phyloP scores from a whole-genome alignment of 306 rosid genomes.

The Begonia masoniana region DNA sequence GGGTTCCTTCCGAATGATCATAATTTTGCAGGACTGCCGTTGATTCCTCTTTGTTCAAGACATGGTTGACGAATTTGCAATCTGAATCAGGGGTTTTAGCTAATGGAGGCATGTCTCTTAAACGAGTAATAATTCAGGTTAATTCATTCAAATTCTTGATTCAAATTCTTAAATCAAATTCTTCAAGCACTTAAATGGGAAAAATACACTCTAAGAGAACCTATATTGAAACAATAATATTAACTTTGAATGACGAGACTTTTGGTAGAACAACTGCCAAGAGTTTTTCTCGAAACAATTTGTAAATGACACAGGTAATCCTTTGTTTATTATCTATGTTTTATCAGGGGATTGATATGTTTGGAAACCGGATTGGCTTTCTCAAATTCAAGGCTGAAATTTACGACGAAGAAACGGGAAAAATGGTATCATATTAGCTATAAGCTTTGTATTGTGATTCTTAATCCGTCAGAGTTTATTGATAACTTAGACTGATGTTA shows the following conservation, averaged over 20 bases:
- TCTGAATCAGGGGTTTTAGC: conserved; percentile 60
- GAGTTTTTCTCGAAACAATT: background rate
- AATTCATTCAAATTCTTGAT: background rate
- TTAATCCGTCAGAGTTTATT: background rate
- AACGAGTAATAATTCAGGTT: conserved; percentile 77
- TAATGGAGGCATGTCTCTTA: conserved; percentile 40
- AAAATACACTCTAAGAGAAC: no score
- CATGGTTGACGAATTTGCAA: conserved; percentile 73
- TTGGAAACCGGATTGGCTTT: conserved; percentile 75
- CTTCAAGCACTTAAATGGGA: no score
- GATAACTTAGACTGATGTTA: background rate
- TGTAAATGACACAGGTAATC: background rate
- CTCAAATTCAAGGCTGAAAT: conserved; percentile 82
- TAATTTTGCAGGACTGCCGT: conserved; percentile 55
- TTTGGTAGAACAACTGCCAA: background rate
- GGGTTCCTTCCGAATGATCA: background rate
- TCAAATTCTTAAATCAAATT: no score
- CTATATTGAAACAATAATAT: no score
- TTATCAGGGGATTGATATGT: conserved; percentile 81
- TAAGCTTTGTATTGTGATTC: conserved; percentile 4
- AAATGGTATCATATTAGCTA: conserved; percentile 35
- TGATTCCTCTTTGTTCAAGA: conserved; percentile 70
- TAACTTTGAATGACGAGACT: no score
- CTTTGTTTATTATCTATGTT: background rate
- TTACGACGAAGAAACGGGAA: conserved; percentile 58